Conservation (phyloP, 495 filamentous ascomycete genomes). For the Sphaerosporella brunnea region DNA sequence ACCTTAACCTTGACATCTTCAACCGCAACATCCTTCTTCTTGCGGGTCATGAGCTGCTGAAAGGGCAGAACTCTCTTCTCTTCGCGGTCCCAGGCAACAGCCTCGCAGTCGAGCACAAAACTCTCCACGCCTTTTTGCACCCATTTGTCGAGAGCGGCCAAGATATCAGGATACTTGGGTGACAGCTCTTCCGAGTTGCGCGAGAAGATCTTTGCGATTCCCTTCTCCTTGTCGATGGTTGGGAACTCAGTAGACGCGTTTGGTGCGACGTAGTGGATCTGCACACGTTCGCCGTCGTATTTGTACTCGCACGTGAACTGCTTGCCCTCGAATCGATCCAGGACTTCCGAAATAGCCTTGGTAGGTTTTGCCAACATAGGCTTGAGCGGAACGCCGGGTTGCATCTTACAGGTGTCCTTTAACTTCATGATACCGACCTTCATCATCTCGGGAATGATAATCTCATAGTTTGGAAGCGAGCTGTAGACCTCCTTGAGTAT, state of each 20-base stretch:
- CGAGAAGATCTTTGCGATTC: slow-evolving; percentile 80
- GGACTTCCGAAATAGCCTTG: slow-evolving; percentile 95
- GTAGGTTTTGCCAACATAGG: slow-evolving; percentile 98
- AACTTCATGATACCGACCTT: slow-evolving; percentile 70
- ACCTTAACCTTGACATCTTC: slow-evolving; percentile 96
- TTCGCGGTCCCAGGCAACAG: slow-evolving; percentile 85
- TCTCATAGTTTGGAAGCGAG: slow-evolving; percentile 86
- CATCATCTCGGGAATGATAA: slow-evolving; percentile 78
- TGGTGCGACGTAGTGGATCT: slow-evolving; percentile 91
- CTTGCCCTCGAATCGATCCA: slow-evolving; percentile 89
- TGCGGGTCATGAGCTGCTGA: slow-evolving; percentile 94
- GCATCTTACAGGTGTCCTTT: slow-evolving; percentile 71
- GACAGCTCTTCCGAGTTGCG: slow-evolving; percentile 90
- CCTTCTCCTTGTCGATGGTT: slow-evolving; percentile 38
- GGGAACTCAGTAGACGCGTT: slow-evolving; percentile 41
- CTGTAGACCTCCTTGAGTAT: slow-evolving; percentile 84
- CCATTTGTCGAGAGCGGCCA: slow-evolving; percentile 73
- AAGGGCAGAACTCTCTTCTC: slow-evolving; percentile 93
- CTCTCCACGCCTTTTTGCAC: slow-evolving; percentile 75
- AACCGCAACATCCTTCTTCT: slow-evolving; percentile 91
- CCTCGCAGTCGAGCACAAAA: slow-evolving; percentile 95
- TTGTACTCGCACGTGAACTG: slow-evolving; percentile 98
- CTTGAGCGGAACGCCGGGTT: slow-evolving; percentile 86
- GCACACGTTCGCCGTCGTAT: slow-evolving; percentile 90
- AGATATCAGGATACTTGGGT: slow-evolving; percentile 92